Conservation (phyloP, 2,329 filamentous ascomycete genomes). For the Aspergillus sp. region DNA sequence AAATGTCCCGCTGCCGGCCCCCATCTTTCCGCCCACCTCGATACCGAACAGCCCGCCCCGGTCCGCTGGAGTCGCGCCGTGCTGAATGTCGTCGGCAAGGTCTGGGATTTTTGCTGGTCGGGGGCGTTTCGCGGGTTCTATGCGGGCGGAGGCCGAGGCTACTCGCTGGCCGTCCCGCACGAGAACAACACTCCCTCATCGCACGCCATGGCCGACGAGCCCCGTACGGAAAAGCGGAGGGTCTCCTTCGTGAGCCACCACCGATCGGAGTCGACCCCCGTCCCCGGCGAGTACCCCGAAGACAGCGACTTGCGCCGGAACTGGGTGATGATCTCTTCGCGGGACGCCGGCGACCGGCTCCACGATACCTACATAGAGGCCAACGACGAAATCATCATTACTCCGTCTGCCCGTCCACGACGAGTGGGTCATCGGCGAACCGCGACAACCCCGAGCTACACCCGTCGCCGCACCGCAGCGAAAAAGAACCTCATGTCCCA, state of each 20-base stretch:
- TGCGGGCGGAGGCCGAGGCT: conserved; percentile 75
- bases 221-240: conserved; percentile 17
- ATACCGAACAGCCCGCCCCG: conserved; percentile 11
- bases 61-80: conserved; percentile 42
- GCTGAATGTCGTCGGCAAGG: conserved; percentile 56
- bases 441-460: conserved; percentile 19
- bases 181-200: conserved; percentile 1
- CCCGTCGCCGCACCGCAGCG: conserved; percentile 18
- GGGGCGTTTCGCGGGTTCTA: conserved; percentile 77
- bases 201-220: background rate
- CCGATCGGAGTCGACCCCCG: conserved; percentile 35
- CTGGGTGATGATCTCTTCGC: conserved; percentile 64
- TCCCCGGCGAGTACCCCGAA: conserved; percentile 55
- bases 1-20: conserved; percentile 1
- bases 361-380: conserved; percentile 15
- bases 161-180: conserved; percentile 50
- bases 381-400: conserved; percentile 3
- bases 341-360: conserved; percentile 16
- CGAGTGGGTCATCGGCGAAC: conserved; percentile 10
- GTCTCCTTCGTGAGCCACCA: background rate
- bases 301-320: conserved; percentile 56
- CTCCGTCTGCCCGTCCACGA: conserved; percentile 10
- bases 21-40: conserved; percentile 10
- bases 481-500: conserved; percentile 22
- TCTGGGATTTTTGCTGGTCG: conserved; percentile 78